A percentile compares a stretch with the other conserved stretches of the same genome.
phyloP scores from a whole-genome alignment of 768 basidiomycete species.

The Pleurotus citrinopileatus region DNA sequence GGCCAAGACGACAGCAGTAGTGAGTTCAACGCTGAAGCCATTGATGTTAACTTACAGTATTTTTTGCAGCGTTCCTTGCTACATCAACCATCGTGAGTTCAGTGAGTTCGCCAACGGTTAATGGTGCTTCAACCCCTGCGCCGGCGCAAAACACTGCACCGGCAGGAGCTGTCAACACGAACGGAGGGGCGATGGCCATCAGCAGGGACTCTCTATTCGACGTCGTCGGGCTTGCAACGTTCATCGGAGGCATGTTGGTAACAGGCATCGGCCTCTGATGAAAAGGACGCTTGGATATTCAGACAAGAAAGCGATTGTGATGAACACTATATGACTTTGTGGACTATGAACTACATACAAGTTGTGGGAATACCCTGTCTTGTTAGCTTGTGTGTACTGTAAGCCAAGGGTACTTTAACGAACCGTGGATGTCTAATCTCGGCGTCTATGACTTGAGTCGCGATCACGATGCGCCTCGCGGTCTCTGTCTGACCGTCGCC shows the following conservation, averaged over 20 bases:
- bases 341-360: slow-evolving; percentile 4
- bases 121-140: background rate
- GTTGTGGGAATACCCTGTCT: too few relatives aligned
- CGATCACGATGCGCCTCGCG: slow-evolving; percentile 30
- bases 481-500: slow-evolving; percentile 28
- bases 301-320: background rate
- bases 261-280: slow-evolving; percentile 1
- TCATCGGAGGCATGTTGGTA: background rate
- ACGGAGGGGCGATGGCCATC: background rate
- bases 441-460: slow-evolving; percentile 22
- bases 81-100: background rate
- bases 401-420: background rate
- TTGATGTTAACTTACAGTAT: background rate
- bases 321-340: slow-evolving; percentile 2
- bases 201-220: background rate
- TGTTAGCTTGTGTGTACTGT: too few relatives aligned
- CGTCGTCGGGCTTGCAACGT: background rate
- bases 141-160: slow-evolving; percentile 1
- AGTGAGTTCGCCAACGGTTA: background rate
- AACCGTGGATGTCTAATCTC: slow-evolving; percentile 15
- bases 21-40: background rate
- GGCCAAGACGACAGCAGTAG: slow-evolving; percentile 8
- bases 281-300: background rate
- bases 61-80: background rate
- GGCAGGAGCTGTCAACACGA: background rate